A percentile compares a stretch with the other conserved stretches of the same genome.
These are phyloP conservation scores for Heliamphora exappendiculata DNA, from an alignment of 148 eudicot genomes.

Conservation along the genomic window DNA sequence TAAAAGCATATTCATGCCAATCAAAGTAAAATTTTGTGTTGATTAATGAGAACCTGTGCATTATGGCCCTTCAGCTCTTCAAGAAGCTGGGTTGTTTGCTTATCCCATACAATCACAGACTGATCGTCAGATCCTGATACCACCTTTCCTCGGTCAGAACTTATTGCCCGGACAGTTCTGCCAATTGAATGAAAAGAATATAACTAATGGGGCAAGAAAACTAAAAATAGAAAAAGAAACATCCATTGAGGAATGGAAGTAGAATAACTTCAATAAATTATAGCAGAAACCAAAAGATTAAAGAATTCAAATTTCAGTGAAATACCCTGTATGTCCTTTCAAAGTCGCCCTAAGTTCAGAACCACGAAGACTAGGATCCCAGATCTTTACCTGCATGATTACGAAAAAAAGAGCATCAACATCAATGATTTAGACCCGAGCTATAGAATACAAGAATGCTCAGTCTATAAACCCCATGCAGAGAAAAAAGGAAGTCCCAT, in stretches of 20 bases:
- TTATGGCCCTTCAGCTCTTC: constrained; percentile 95
- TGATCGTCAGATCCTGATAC: constrained; percentile 94
- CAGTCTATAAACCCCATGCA: not conserved
- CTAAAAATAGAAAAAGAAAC: not conserved
- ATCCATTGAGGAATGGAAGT: not conserved
- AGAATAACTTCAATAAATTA: not conserved
- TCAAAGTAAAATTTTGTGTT: not conserved
- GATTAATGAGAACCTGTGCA: constrained; percentile 34
- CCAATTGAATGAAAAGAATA: not conserved
- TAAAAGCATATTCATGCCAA: not conserved
- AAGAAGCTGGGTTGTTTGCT: constrained; percentile 78
- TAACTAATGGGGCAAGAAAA: too few species aligned
- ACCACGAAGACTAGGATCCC: constrained; percentile 98
- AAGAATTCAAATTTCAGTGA: not conserved
- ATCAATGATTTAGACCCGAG: not conserved
- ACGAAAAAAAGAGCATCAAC: not conserved
- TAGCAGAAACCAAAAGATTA: not conserved
- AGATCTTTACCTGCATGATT: constrained; percentile 70
- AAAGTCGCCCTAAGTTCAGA: constrained; percentile 89
- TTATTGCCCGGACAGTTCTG: constrained; percentile 77
- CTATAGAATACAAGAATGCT: not conserved
- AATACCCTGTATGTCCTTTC: constrained; percentile 93
- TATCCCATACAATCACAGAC: constrained; percentile 93
- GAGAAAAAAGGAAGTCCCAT: not conserved
- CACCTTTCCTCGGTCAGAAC: constrained; percentile 84